These are phyloP conservation scores for Ustilago loliicola DNA, from an alignment of 1,284 basidiomycete species.

Conservation along the genomic window DNA sequence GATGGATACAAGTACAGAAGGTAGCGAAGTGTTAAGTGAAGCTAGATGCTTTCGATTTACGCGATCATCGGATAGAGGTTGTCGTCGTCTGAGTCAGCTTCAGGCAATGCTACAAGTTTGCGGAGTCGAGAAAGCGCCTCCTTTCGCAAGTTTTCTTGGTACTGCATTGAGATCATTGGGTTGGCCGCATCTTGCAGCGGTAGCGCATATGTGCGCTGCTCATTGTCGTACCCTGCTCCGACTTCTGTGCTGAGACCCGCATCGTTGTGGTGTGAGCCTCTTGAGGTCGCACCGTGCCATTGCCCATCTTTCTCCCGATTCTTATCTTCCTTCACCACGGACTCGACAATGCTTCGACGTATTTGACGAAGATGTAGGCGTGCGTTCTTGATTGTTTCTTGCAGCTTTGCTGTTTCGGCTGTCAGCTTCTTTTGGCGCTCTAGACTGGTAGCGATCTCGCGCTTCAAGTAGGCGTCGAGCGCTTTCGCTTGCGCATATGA, in stretches of 20 bases:
- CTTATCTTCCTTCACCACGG: constrained; percentile 22
- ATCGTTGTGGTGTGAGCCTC: background rate
- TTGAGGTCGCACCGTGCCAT: background rate
- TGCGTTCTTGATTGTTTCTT: constrained; percentile 21
- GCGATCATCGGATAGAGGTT: constrained; percentile 48
- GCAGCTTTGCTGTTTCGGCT: constrained; percentile 29
- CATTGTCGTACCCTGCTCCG: background rate
- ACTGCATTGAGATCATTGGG: constrained; percentile 45
- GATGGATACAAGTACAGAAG: background rate
- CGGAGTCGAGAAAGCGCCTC: constrained; percentile 38
- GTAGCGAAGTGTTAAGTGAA: background rate
- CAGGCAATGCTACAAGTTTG: constrained; percentile 32
- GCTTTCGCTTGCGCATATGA: constrained; percentile 56
- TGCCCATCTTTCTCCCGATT: background rate
- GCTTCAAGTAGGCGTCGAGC: constrained; percentile 44
- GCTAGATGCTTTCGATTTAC: constrained; percentile 3
- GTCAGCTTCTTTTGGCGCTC: constrained; percentile 46
- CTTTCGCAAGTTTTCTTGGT: constrained; percentile 43
- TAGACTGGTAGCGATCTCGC: constrained; percentile 45
- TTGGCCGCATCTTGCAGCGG: constrained; percentile 31
- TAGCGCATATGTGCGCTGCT: constrained; percentile 10
- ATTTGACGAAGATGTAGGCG: constrained; percentile 21
- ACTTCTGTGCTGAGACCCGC: background rate
- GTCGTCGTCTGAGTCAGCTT: constrained; percentile 50
- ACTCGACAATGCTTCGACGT: constrained; percentile 29